Percentiles rank a stretch among this genome's conserved stretches.
phyloP scores from a whole-genome alignment of 225 moss, liverwort and hornwort genomes.

The Sphagnum contortum region DNA sequence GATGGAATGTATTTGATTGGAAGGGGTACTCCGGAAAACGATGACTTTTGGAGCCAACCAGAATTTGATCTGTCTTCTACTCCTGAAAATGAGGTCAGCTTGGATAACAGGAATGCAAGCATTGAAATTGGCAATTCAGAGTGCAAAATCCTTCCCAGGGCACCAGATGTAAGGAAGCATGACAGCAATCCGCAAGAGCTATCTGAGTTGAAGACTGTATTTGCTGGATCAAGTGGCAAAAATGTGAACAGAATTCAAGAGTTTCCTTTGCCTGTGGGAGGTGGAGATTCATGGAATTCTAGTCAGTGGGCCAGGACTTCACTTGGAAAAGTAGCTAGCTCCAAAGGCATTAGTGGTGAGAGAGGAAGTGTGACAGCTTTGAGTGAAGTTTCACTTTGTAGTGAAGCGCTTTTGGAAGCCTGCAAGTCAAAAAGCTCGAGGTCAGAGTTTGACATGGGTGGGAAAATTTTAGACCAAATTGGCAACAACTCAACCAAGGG shows the following conservation, averaged over 20 bases:
- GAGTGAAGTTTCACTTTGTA: not conserved
- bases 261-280: conserved; percentile 3
- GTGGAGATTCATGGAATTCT: conserved; percentile 28
- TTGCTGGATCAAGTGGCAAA: not conserved
- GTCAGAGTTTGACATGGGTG: too few relatives aligned
- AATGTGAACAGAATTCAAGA: conserved; percentile 17
- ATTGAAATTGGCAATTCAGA: conserved; percentile 29
- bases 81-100: conserved; percentile 1
- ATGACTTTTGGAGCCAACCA: too few relatives aligned
- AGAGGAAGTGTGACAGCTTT: conserved; percentile 16
- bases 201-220: conserved; percentile 8
- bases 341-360: conserved; percentile 18
- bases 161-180: conserved; percentile 2
- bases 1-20: too few relatives aligned
- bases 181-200: conserved; percentile 8
- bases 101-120: conserved; percentile 37
- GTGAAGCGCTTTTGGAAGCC: not conserved
- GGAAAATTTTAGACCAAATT: too few relatives aligned
- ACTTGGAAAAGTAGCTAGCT: conserved; percentile 1
- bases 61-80: not conserved
- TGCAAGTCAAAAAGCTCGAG: too few relatives aligned
- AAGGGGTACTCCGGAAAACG: too few relatives aligned
- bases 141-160: conserved; percentile 1
- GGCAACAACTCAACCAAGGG: too few relatives aligned
- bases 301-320: not conserved